These are phyloP conservation scores for Xanthoconium purpureum DNA, from an alignment of 768 basidiomycete genomes.

Conservation along the genomic window DNA sequence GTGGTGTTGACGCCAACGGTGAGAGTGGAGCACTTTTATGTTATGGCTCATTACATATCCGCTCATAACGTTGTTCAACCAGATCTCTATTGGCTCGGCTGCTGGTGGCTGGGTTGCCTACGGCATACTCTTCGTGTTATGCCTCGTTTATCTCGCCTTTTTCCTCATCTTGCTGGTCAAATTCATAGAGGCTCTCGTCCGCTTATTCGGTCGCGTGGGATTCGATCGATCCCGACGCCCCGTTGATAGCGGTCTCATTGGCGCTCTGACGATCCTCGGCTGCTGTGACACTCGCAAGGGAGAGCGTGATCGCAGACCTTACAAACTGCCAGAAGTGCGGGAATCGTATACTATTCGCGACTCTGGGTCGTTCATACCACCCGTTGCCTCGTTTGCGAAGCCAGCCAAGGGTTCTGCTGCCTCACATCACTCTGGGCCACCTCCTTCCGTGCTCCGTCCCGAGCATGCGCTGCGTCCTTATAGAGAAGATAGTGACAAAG, in stretches of 20 bases:
- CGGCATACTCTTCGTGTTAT: constrained; percentile 81
- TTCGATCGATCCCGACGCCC: constrained; percentile 83
- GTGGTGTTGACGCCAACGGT: constrained; percentile 90
- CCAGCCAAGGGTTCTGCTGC: constrained; percentile 28
- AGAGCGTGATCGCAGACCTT: constrained; percentile 20
- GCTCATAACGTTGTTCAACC: constrained; percentile 10
- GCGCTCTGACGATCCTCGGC: constrained; percentile 72
- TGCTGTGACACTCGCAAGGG: constrained; percentile 55
- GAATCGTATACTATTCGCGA: constrained; percentile 35
- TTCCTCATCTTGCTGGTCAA: constrained; percentile 81
- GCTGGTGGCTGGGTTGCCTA: constrained; percentile 93
- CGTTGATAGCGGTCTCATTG: constrained; percentile 84
- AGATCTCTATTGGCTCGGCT: constrained; percentile 82
- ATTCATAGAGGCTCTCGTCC: constrained; percentile 75
- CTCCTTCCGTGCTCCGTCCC: constrained; percentile 70
- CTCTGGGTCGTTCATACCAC: constrained; percentile 50
- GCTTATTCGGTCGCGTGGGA: constrained; percentile 70
- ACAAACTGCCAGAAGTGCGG: constrained; percentile 24
- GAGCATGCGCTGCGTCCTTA: constrained; percentile 78
- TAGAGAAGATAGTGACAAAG: constrained; percentile 72
- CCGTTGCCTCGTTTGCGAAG: constrained; percentile 32
- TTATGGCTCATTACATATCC: background rate
- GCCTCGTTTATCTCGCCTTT: constrained; percentile 81
- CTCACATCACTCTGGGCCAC: constrained; percentile 47
- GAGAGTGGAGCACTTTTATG: constrained; percentile 32